Base-by-base conservation (phyloP, 2,329 filamentous ascomycete species). In the Hortaea werneckii region DNA sequence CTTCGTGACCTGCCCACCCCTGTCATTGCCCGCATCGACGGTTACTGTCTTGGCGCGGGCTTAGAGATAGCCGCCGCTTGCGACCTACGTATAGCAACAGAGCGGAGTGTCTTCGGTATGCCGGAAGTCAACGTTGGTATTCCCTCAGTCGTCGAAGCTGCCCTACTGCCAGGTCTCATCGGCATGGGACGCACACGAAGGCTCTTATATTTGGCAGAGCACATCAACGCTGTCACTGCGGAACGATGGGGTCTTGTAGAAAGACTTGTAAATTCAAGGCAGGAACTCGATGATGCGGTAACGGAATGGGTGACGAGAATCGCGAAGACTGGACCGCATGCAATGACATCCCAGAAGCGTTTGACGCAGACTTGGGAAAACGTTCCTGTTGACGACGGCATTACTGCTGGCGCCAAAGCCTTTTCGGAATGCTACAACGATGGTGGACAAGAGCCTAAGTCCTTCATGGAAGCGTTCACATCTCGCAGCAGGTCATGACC, bases 111-210 rank as follows among this genome's bases (percentile, higher is more conserved):
- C 3, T 65, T 68, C 49, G 65, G 59, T 1, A 68, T 68, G 66
- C 65, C 66, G 1, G 65, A 68, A 50, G 64, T 67, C 9, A 54
- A 50, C 29, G 54, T 68, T 10, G 66, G 65, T 0, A 61, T 68
- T 4, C 65, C 66, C 2, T 63, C 60, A 30, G 65, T 68, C 1
- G 62, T 68, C 13, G 63, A 68, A 54, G 63, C 65, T 5, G 64
- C 64, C 3, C 46, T 67, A 5, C 48, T 68, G 9, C 64, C 65
- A 11, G 57, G 58, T 1, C 49, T 66, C 32, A 66, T 68, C 40
- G 65, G 65, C 1, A 63, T 63, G 57, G 65, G 64, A 1, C 54
- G 64, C 11, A 62, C 64, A 8, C 57, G 65, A 35, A 54, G 60
- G 40, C 44, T 68, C 8, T 50, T 68, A 5, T 56, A 65, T 38